A percentile compares a stretch with the other conserved stretches of the same genome.
Evolutionary conservation across 495 filamentous ascomycete genomes (phyloP).

Genomic region (Cudoniella acicularis): DNA sequence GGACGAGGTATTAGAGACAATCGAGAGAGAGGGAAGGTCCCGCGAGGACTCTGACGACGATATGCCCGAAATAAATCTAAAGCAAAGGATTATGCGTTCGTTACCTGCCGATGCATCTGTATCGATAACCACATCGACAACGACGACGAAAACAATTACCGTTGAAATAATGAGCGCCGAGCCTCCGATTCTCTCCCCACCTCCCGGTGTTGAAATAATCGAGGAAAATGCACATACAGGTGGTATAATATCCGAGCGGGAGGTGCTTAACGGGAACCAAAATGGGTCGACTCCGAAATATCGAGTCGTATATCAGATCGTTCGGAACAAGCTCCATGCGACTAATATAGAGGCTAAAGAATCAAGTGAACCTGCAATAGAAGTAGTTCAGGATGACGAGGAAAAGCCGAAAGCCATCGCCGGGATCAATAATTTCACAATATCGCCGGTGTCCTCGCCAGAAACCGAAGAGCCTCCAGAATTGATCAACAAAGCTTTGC

Average conservation of each 20-base stretch:
- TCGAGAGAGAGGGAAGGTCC: constrained; percentile 36
- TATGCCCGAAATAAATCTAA: constrained; percentile 39
- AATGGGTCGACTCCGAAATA: constrained; percentile 27
- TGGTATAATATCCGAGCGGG: constrained; percentile 1
- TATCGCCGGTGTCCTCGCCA: constrained; percentile 6
- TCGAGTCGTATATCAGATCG: constrained; percentile 40
- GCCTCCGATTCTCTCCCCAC: constrained; percentile 55
- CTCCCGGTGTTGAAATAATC: constrained; percentile 63
- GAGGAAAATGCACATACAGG: constrained; percentile 40
- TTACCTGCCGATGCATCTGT: constrained; percentile 49
- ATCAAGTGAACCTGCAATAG: constrained; percentile 25
- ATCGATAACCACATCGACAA: constrained; percentile 60
- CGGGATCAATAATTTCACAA: not conserved
- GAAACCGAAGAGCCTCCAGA: constrained; percentile 22
- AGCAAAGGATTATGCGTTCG: constrained; percentile 39
- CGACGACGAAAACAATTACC: constrained; percentile 66
- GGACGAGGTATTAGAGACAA: constrained; percentile 42
- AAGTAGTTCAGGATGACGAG: constrained; percentile 6
- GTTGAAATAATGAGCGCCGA: constrained; percentile 65
- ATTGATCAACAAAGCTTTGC: constrained; percentile 22
- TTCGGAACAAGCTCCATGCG: constrained; percentile 35
- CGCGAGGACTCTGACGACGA: constrained; percentile 35
- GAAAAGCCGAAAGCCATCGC: not conserved
- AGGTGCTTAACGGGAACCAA: constrained; percentile 10
- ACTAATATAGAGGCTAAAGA: constrained; percentile 34